Percentiles rank a stretch among this genome's conserved stretches.
Evolutionary conservation across 805 yeast species (phyloP).

Genomic region (Cyberlindnera petersonii): DNA sequence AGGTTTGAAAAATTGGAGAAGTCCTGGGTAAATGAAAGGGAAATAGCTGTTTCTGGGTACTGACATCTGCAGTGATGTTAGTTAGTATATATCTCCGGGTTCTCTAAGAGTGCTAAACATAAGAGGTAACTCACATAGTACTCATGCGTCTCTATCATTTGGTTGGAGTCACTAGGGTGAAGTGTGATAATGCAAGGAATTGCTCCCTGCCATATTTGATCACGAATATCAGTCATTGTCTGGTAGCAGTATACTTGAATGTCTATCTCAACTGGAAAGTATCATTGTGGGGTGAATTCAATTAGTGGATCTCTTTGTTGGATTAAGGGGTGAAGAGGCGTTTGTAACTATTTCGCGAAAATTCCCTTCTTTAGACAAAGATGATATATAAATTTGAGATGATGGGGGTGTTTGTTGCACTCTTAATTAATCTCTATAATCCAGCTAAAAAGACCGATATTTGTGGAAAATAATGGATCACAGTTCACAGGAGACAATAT

Average conservation of each 20-base stretch:
- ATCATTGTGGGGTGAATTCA: conserved; percentile 5
- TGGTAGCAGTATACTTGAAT: too few species aligned
- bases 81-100: not conserved
- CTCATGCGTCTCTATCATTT: conserved; percentile 14
- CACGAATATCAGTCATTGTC: conserved; percentile 34
- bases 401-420: too few species aligned
- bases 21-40: conserved; percentile 37
- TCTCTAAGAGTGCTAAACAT: not conserved
- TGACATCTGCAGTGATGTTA: conserved; percentile 5
- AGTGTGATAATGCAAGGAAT: conserved; percentile 41
- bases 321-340: too few species aligned
- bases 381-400: too few species aligned
- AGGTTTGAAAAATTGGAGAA: conserved; percentile 38
- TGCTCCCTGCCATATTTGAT: conserved; percentile 51
- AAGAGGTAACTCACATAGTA: conserved; percentile 5
- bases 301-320: not conserved
- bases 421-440: too few species aligned
- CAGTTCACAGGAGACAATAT: too few species aligned
- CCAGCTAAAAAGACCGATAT: too few species aligned
- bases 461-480: too few species aligned
- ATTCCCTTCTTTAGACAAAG: too few species aligned
- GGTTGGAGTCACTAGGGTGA: conserved; percentile 23
- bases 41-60: conserved; percentile 50
- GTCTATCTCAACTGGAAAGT: too few species aligned
- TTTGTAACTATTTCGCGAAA: too few species aligned